Evolutionary conservation across 331 rosid genomes (phyloP).

Genomic region (Prunus yedoensis): DNA sequence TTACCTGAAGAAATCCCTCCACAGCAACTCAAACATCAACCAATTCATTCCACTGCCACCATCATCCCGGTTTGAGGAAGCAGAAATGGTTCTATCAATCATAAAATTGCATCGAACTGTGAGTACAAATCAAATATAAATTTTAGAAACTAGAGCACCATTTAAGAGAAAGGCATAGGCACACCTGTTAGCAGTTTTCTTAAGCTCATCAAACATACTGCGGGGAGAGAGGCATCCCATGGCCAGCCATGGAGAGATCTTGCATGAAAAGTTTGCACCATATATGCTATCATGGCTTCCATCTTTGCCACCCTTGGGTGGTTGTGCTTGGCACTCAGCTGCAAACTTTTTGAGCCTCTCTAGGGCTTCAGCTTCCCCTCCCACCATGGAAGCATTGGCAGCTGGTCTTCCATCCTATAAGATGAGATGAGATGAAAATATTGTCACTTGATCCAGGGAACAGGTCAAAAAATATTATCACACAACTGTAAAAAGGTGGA

Average conservation of each 20-base stretch:
- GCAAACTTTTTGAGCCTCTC: slow-evolving; percentile 77
- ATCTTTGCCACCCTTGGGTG: slow-evolving; percentile 54
- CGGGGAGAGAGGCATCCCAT: slow-evolving; percentile 98
- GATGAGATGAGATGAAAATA: background rate
- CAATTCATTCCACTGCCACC: slow-evolving; percentile 77
- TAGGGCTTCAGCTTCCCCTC: slow-evolving; percentile 95
- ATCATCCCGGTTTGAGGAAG: slow-evolving; percentile 48
- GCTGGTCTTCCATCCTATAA: slow-evolving; percentile 66
- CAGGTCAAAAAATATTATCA: background rate
- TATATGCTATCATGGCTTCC: slow-evolving; percentile 64
- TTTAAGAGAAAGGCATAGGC: slow-evolving; percentile 18
- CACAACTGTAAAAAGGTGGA: background rate
- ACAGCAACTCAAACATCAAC: slow-evolving; percentile 91
- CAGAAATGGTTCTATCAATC: slow-evolving; percentile 48
- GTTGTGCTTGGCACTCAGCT: slow-evolving; percentile 80
- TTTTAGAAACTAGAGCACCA: background rate
- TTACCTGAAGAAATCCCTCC: slow-evolving; percentile 99
- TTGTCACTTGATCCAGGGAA: background rate
- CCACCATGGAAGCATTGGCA: slow-evolving; percentile 63
- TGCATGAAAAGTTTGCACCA: slow-evolving; percentile 95
- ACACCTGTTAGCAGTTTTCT: slow-evolving; percentile 76
- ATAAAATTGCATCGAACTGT: slow-evolving; percentile 20
- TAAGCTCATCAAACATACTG: slow-evolving; percentile 73
- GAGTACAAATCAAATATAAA: slow-evolving; percentile 21
- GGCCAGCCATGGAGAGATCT: slow-evolving; percentile 95